Conservation (phyloP, 306 rosid genomes). For the Cucurbita maxima region DNA sequence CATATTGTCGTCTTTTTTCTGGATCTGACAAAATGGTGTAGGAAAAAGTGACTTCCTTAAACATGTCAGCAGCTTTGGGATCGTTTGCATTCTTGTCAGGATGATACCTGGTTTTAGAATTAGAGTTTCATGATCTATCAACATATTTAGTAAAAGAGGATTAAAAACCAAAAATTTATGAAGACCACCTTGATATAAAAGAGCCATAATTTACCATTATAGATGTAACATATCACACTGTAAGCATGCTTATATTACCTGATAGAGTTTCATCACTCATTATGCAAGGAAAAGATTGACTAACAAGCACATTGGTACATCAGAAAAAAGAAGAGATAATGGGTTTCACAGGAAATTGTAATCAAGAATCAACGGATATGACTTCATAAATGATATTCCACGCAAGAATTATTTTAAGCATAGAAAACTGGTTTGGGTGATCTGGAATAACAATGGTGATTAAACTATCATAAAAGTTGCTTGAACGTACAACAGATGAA, state of each 20-base stretch:
- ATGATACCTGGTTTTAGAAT: slow-evolving; percentile 60
- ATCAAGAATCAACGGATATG: background rate
- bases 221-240: background rate
- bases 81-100: slow-evolving; percentile 98
- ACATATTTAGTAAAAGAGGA: background rate
- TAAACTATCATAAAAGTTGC: background rate
- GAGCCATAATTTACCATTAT: background rate
- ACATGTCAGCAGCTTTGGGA: slow-evolving; percentile 92
- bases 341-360: background rate
- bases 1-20: slow-evolving; percentile 79
- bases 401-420: background rate
- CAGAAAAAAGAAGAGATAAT: background rate
- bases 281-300: background rate
- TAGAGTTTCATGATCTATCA: background rate
- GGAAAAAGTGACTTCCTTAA: slow-evolving; percentile 91
- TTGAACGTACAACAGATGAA: background rate
- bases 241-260: background rate
- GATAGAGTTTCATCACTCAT: background rate
- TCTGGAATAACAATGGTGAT: background rate
- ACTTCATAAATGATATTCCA: background rate
- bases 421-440: background rate
- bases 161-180: background rate
- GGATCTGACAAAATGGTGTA: slow-evolving; percentile 78
- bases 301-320: background rate
- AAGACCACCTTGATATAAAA: background rate